Evolutionary conservation across 1,284 basidiomycete genomes (phyloP).

Genomic region (Ganoderma resinaceum): DNA sequence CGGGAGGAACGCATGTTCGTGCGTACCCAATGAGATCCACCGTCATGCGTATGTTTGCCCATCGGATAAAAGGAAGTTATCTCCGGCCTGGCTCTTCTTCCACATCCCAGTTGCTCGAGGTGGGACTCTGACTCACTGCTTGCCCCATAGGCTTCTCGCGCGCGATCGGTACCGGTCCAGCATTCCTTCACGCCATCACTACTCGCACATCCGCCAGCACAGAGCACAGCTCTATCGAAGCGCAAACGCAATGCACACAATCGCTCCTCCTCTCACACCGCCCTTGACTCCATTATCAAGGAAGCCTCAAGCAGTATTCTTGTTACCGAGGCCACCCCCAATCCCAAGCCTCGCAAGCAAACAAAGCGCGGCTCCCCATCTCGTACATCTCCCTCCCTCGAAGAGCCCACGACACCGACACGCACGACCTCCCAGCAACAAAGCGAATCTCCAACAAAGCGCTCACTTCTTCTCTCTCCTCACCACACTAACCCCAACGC

Average conservation of each 20-base stretch:
- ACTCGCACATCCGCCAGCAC: conserved; percentile 21
- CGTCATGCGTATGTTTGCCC: too few species aligned
- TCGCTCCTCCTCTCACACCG: conserved; percentile 25
- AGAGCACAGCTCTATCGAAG: conserved; percentile 28
- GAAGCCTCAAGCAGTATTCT: conserved; percentile 26
- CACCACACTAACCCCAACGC: conserved; percentile 57
- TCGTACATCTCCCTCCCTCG: conserved; percentile 26
- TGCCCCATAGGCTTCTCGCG: conserved; percentile 27
- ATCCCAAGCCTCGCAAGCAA: conserved; percentile 67
- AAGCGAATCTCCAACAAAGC: conserved; percentile 43
- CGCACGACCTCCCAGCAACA: conserved; percentile 32
- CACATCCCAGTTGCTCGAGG: too few species aligned
- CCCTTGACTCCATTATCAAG: conserved; percentile 18
- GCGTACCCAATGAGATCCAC: too few species aligned
- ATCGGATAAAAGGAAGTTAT: too few species aligned
- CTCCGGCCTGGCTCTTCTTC: background rate
- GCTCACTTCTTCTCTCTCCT: conserved; percentile 48
- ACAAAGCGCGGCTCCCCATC: conserved; percentile 46
- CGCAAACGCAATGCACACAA: conserved; percentile 43
- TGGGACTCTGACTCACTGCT: background rate
- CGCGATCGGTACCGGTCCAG: conserved; percentile 28
- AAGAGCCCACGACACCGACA: conserved; percentile 35
- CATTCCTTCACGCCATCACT: conserved; percentile 27
- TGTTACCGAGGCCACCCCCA: conserved; percentile 54
- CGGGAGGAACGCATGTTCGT: too few species aligned